Percentiles rank a stretch among this genome's conserved stretches.
Conservation (phyloP, 1,284 basidiomycete genomes). For the Ceratorhiza oryzae-sativae region DNA sequence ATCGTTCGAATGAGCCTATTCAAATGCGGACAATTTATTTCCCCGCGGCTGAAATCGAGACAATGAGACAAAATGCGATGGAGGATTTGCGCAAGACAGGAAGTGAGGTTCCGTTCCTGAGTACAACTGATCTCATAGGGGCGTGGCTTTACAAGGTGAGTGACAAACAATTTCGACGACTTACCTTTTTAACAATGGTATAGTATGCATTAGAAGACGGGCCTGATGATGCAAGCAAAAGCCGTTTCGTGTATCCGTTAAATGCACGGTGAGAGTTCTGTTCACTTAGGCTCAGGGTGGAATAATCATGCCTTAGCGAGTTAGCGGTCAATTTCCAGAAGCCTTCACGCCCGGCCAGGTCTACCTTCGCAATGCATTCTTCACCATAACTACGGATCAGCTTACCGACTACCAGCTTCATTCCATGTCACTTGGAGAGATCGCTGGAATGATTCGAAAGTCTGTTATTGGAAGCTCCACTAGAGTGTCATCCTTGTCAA, state of each 20-base stretch:
- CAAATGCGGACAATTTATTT: slow-evolving; percentile 25
- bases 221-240: background rate
- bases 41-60: slow-evolving; percentile 17
- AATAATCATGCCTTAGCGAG: too few species aligned
- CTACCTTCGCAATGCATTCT: slow-evolving; percentile 2
- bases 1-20: background rate
- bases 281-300: background rate
- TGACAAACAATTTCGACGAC: background rate
- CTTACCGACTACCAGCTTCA: slow-evolving; percentile 10
- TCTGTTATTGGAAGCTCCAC: slow-evolving; percentile 7
- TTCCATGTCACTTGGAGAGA: slow-evolving; percentile 9
- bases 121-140: slow-evolving; percentile 12
- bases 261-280: slow-evolving; percentile 1
- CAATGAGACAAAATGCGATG: background rate
- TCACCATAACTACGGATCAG: slow-evolving; percentile 1
- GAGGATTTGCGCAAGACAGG: background rate
- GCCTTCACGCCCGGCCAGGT: background rate
- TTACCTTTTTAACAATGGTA: background rate
- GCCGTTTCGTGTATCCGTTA: slow-evolving; percentile 7
- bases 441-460: slow-evolving; percentile 11
- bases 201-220: slow-evolving; percentile 15
- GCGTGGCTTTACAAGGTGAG: slow-evolving; percentile 33
- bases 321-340: background rate
- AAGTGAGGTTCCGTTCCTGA: background rate
- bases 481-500: background rate